Conservation (phyloP, 345 rosid species). For the Citrus medica region DNA sequence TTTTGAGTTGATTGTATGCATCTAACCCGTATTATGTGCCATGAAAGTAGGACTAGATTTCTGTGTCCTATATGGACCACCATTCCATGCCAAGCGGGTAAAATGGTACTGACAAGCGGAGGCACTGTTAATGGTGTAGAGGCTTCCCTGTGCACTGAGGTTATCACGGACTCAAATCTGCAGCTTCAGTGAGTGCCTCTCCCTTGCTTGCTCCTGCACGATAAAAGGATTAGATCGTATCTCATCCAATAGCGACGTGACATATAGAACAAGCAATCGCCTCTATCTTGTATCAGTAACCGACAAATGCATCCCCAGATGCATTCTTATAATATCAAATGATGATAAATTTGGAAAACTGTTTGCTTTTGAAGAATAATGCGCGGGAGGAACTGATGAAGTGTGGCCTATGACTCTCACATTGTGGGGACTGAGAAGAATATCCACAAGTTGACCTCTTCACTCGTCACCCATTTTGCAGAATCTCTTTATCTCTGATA, state of each 20-base stretch:
- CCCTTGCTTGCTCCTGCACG: neutral
- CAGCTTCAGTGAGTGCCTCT: neutral
- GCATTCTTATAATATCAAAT: neutral
- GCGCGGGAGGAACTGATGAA: neutral
- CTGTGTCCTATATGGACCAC: neutral
- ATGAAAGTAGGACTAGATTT: neutral
- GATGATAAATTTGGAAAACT: neutral
- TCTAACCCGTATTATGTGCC: neutral
- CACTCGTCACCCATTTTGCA: neutral
- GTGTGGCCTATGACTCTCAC: constrained; percentile 16
- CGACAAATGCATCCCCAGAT: neutral
- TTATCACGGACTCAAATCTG: too few relatives aligned
- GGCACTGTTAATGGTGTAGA: neutral
- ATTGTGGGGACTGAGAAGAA: constrained; percentile 17
- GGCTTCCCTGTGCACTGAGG: neutral
- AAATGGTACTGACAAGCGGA: neutral
- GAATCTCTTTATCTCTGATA: constrained; percentile 15
- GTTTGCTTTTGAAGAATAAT: neutral
- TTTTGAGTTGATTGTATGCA: neutral
- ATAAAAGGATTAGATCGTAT: neutral
- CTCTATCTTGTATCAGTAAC: neutral
- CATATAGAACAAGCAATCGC: neutral
- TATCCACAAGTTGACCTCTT: constrained; percentile 4
- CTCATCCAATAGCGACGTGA: neutral
- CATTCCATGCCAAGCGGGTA: neutral